Percentiles rank a stretch among this genome's conserved stretches.
Evolutionary conservation across 805 yeast species (phyloP).

Genomic region (Metschnikowia amazonensis): DNA sequence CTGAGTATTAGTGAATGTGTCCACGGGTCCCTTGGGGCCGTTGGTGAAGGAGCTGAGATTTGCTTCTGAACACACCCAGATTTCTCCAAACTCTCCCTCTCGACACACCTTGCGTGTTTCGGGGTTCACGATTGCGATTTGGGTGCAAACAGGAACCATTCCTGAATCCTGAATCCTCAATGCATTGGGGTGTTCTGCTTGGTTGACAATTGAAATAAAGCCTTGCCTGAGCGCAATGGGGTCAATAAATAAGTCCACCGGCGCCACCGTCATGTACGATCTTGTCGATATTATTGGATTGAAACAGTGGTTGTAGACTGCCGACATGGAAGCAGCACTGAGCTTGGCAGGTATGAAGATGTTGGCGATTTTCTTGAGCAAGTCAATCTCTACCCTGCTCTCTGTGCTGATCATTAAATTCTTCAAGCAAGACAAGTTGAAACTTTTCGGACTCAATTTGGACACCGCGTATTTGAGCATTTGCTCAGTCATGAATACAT

Average conservation of each 20-base stretch:
- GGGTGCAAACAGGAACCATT: slow-evolving; percentile 91
- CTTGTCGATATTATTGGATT: slow-evolving; percentile 83
- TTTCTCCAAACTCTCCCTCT: slow-evolving; percentile 93
- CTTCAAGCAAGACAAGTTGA: slow-evolving; percentile 58
- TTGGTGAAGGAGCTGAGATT: slow-evolving; percentile 60
- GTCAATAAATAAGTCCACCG: slow-evolving; percentile 82
- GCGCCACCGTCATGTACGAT: slow-evolving; percentile 84
- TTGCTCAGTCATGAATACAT: slow-evolving; percentile 78
- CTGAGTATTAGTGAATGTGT: slow-evolving; percentile 47
- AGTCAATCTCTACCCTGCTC: slow-evolving; percentile 64
- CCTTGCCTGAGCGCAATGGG: slow-evolving; percentile 90
- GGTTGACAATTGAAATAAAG: slow-evolving; percentile 71
- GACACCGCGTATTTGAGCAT: slow-evolving; percentile 74
- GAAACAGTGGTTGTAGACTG: slow-evolving; percentile 72
- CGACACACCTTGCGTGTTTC: slow-evolving; percentile 77
- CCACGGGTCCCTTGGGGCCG: slow-evolving; percentile 50
- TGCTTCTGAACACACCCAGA: slow-evolving; percentile 93
- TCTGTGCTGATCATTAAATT: slow-evolving; percentile 82
- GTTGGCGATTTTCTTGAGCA: slow-evolving; percentile 55
- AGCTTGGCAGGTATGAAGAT: slow-evolving; percentile 63
- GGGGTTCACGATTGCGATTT: slow-evolving; percentile 91
- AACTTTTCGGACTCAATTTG: slow-evolving; percentile 56
- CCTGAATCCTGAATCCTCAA: slow-evolving; percentile 90
- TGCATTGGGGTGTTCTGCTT: slow-evolving; percentile 62
- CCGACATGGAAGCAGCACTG: slow-evolving; percentile 64